Percentiles rank a stretch among this genome's conserved stretches.
Conservation (phyloP, 2,329 filamentous ascomycete genomes). For the Mariannaea elegans region DNA sequence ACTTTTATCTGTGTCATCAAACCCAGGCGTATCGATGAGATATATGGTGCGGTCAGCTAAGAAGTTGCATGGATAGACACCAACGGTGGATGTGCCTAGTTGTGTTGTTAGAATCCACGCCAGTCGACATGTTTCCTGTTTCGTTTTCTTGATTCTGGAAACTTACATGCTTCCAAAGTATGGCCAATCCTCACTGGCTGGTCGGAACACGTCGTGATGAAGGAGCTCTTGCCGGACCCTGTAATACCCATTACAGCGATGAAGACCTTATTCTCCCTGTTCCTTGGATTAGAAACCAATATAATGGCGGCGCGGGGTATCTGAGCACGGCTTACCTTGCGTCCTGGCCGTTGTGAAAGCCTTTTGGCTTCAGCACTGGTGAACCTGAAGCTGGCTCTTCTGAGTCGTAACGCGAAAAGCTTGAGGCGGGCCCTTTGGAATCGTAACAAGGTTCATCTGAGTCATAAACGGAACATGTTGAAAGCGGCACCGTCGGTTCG, state of each 20-base stretch:
- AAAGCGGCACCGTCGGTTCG: background rate
- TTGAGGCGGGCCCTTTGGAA: background rate
- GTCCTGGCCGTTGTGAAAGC: conserved; percentile 9
- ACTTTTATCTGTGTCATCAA: conserved; percentile 50
- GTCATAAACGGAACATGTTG: background rate
- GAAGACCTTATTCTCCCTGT: conserved; percentile 12
- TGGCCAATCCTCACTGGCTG: background rate
- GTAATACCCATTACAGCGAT: conserved; percentile 25
- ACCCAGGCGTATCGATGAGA: conserved; percentile 55
- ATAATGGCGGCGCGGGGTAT: background rate
- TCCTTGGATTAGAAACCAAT: background rate
- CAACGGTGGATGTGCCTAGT: conserved; percentile 16
- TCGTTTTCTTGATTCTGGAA: background rate
- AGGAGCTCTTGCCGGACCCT: conserved; percentile 24
- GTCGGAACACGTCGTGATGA: conserved; percentile 6
- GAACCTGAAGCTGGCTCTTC: background rate
- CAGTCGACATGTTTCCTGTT: too few relatives aligned
- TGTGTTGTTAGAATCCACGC: background rate
- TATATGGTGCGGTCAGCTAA: conserved; percentile 15
- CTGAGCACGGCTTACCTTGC: background rate
- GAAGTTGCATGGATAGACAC: conserved; percentile 14
- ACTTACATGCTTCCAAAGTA: conserved; percentile 8
- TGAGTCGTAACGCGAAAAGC: background rate
- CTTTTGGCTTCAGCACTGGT: background rate
- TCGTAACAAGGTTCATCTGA: background rate